Evolutionary conservation across 73 alveolate genomes (phyloP), one percentile per base, ranked within the genome.

Genomic region (Paramecium octaurelia): DNA sequence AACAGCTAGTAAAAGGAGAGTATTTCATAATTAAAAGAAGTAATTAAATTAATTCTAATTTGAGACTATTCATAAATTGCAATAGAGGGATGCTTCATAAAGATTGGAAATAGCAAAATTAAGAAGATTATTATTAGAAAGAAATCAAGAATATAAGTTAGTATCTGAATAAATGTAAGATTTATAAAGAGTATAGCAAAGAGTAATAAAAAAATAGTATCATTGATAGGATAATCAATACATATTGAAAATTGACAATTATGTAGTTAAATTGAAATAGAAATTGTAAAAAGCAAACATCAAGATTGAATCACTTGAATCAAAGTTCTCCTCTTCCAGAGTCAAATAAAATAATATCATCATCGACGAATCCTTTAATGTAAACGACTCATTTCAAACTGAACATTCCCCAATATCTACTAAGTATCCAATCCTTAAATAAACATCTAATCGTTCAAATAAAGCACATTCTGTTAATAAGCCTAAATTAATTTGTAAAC

Each of bases 1-100:
- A 75, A 75, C 88, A 75, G 88, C 88, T 75, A 75, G 88, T 75
- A 35, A 38, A 21, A 35, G 27, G 38, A 75, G 46, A 75, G 69
- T 75, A 42, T 14, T 2, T 23, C 16, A 29, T 75, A 75, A 75
- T 38, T 75, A 42, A 75, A 75, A 75, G 88, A 75, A 14, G 88
- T 75, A 35, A 75, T 38, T 3, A 75, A 75, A 38, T 75, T 75
- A 11, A 35, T 16, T 18, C 21, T 75, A 38, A 16, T 29, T 75
- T 42, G 3, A 75, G 88, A 42, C 36, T 6, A 42, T 75, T 75
- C 68, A 75, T 35, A 35, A 20, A 38, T 75, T 75, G 69, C 46
- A 75, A 42, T 60, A 38, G 20, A 75, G 36, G 34, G 88, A 75
- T 34, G 88, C 88, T 11, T 16, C 12, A 14, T 75, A 75, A 29